Evolutionary conservation across 148 eudicot genomes (phyloP).

Genomic region (Nepenthes gracilis): DNA sequence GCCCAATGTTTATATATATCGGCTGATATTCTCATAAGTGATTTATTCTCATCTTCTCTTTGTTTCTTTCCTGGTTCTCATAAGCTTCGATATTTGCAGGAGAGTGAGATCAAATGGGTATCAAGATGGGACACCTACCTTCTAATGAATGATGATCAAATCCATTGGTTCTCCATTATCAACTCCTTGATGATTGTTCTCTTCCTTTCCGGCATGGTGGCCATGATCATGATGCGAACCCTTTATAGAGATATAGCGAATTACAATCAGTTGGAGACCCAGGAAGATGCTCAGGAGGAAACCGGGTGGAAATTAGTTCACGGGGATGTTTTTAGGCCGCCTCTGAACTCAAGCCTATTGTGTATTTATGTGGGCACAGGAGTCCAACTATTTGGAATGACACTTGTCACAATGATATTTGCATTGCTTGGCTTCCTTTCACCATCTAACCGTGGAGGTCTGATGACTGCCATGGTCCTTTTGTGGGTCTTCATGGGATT

Average conservation of each 20-base stretch:
- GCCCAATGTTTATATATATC: no score
- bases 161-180: slow-evolving; percentile 47
- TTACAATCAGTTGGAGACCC: slow-evolving; percentile 43
- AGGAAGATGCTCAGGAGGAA: slow-evolving; percentile 49
- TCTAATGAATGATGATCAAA: slow-evolving; percentile 46
- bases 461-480: slow-evolving; percentile 54
- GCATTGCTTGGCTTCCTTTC: slow-evolving; percentile 46
- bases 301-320: slow-evolving; percentile 50
- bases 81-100: slow-evolving; percentile 16
- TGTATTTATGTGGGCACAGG: slow-evolving; percentile 47
- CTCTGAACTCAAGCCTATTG: slow-evolving; percentile 28
- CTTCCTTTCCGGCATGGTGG: slow-evolving; percentile 46
- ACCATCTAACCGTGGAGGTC: slow-evolving; percentile 46
- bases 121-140: slow-evolving; percentile 52
- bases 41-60: not conserved
- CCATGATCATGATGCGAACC: slow-evolving; percentile 57
- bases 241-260: slow-evolving; percentile 44
- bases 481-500: slow-evolving; percentile 47
- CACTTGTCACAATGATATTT: slow-evolving; percentile 41
- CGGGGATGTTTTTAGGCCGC: slow-evolving; percentile 43
- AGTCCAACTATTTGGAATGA: slow-evolving; percentile 38
- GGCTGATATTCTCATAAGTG: not conserved
- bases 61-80: not conserved
- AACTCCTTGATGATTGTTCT: slow-evolving; percentile 43
- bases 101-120: slow-evolving; percentile 45